Conservation (phyloP, 2,329 filamentous ascomycete genomes). For the Claviceps sp. region DNA sequence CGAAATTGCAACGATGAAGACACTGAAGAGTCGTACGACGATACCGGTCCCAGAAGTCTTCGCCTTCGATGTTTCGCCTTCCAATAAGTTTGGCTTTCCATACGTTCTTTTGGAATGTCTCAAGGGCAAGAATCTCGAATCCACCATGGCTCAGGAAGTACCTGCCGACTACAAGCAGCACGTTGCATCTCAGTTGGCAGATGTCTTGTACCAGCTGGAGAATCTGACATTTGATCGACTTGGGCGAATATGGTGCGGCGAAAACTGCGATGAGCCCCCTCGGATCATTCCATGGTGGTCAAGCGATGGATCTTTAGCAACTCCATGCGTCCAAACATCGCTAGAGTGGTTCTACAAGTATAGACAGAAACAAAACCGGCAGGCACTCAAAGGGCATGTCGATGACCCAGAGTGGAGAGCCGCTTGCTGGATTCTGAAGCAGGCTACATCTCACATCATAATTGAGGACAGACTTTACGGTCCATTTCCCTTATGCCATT, state of each 20-base stretch:
- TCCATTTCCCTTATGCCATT: slow-evolving; percentile 5
- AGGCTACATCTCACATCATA: slow-evolving; percentile 4
- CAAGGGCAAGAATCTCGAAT: slow-evolving; percentile 1
- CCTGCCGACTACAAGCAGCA: neutral
- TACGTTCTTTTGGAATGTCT: slow-evolving; percentile 6
- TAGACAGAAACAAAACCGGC: slow-evolving; percentile 2
- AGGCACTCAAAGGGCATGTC: slow-evolving; percentile 1
- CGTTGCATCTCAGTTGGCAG: neutral
- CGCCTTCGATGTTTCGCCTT: slow-evolving; percentile 1
- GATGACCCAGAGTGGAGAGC: slow-evolving; percentile 5
- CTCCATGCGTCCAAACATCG: slow-evolving; percentile 3
- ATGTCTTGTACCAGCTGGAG: slow-evolving; percentile 6
- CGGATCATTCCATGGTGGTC: slow-evolving; percentile 3
- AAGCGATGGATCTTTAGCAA: neutral
- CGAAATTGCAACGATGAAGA: slow-evolving; percentile 6
- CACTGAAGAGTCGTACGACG: slow-evolving; percentile 2
- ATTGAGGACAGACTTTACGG: slow-evolving; percentile 5
- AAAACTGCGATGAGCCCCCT: slow-evolving; percentile 7
- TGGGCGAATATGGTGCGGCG: slow-evolving; percentile 6
- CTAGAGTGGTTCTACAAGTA: slow-evolving; percentile 3
- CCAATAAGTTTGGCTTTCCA: slow-evolving; percentile 5
- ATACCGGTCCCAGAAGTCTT: slow-evolving; percentile 5
- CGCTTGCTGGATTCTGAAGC: slow-evolving; percentile 5
- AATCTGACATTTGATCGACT: slow-evolving; percentile 4
- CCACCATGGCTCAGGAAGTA: slow-evolving; percentile 1